A percentile compares a stretch with the other conserved stretches of the same genome.
Evolutionary conservation across 106 monocot genomes (phyloP).

Genomic region (Alisma plantagoaquatica): DNA sequence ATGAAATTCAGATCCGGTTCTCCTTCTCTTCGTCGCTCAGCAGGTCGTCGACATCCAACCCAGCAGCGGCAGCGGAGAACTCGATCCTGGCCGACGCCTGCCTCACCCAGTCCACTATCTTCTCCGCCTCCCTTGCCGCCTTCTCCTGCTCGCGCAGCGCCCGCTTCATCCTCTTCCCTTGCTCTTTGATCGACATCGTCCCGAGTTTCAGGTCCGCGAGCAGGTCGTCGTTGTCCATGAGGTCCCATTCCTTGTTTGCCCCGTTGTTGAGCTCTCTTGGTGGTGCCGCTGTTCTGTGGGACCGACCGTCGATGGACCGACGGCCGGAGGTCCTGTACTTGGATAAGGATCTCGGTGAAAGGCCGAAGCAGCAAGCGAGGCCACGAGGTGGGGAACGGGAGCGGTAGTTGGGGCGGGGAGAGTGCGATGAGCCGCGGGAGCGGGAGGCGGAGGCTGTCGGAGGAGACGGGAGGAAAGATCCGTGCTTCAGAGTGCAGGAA

Average conservation of each 20-base stretch:
- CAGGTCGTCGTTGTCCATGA: neutral
- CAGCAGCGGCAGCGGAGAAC: slow-evolving; percentile 1
- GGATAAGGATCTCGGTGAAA: too few relatives aligned
- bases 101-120: slow-evolving; percentile 8
- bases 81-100: slow-evolving; percentile 7
- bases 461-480: too few relatives aligned
- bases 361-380: slow-evolving; percentile 7
- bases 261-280: too few relatives aligned
- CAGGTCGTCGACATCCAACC: too few relatives aligned
- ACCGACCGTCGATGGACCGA: neutral
- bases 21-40: too few relatives aligned
- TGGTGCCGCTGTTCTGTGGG: neutral
- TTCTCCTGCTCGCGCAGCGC: slow-evolving; percentile 13
- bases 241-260: neutral
- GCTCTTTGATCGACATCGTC: slow-evolving; percentile 3
- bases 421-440: too few relatives aligned
- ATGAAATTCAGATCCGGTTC: too few relatives aligned
- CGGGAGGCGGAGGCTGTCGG: too few relatives aligned
- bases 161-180: slow-evolving; percentile 10
- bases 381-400: neutral
- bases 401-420: neutral
- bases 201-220: neutral
- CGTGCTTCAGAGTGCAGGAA: too few relatives aligned
- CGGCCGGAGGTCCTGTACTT: too few relatives aligned
- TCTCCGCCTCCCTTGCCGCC: slow-evolving; percentile 11